phyloP scores from a whole-genome alignment of 2,329 filamentous ascomycete species.

The Penicillium sp. region DNA sequence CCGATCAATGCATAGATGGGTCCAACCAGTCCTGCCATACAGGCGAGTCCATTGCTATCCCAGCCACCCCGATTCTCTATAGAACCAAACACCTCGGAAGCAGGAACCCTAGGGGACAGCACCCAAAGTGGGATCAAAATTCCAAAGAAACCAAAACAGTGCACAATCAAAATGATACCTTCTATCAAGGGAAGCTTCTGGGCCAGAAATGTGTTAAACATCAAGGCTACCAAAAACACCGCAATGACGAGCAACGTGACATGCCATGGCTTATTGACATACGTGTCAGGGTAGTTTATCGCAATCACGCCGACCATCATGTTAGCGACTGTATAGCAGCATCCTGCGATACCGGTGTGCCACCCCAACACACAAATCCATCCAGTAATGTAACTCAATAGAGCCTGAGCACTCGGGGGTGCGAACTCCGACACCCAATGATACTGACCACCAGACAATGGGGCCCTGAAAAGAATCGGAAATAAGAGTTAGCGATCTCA shows the following conservation, averaged over 20 bases:
- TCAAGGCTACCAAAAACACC: slow-evolving; percentile 23
- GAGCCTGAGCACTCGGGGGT: not conserved
- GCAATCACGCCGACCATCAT: slow-evolving; percentile 38
- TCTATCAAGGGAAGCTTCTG: slow-evolving; percentile 33
- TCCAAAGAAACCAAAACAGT: slow-evolving; percentile 34
- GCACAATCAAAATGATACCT: slow-evolving; percentile 32
- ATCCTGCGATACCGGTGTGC: slow-evolving; percentile 29
- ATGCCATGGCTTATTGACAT: not conserved
- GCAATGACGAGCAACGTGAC: slow-evolving; percentile 11
- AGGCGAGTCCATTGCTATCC: not conserved
- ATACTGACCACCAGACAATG: not conserved
- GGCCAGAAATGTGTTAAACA: slow-evolving; percentile 32
- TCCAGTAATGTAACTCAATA: slow-evolving; percentile 16
- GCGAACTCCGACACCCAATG: not conserved
- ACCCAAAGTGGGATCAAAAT: slow-evolving; percentile 36
- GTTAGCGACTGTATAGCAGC: slow-evolving; percentile 32
- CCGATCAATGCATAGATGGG: not conserved
- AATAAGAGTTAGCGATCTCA: not conserved
- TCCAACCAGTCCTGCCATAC: not conserved
- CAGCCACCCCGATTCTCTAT: not conserved
- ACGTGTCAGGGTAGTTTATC: slow-evolving; percentile 20
- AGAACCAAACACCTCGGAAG: not conserved
- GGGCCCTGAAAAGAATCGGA: not conserved
- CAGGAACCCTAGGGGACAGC: not conserved
- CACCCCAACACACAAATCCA: slow-evolving; percentile 35